Conservation (phyloP, 2,329 filamentous ascomycete genomes). For the Mollisiaceae sp. region DNA sequence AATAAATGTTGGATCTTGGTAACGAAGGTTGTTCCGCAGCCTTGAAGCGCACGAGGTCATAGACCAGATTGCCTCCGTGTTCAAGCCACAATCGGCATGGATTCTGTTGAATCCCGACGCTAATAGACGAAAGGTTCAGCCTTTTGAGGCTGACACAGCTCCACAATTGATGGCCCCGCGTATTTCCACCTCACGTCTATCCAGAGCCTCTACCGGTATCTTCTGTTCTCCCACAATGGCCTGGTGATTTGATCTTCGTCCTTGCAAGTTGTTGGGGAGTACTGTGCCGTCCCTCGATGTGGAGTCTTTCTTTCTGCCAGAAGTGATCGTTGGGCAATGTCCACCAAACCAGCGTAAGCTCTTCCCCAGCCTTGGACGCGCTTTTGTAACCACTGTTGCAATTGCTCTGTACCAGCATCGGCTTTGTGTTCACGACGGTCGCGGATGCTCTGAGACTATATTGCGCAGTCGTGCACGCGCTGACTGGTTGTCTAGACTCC, state of each 20-base stretch:
- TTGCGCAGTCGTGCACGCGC: slow-evolving; percentile 15
- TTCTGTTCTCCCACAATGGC: slow-evolving; percentile 15
- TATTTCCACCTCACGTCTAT: slow-evolving; percentile 8
- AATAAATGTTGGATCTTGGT: too few relatives aligned
- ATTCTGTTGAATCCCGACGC: background rate
- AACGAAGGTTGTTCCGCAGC: background rate
- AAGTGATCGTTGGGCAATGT: slow-evolving; percentile 37
- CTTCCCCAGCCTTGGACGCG: slow-evolving; percentile 16
- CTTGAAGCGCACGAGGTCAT: slow-evolving; percentile 1
- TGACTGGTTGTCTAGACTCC: slow-evolving; percentile 36
- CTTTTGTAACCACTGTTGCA: background rate
- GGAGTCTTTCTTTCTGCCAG: slow-evolving; percentile 17
- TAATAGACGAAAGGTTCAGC: slow-evolving; percentile 9
- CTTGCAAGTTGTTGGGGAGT: background rate
- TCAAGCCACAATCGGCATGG: background rate
- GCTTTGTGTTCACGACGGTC: background rate
- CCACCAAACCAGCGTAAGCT: slow-evolving; percentile 39
- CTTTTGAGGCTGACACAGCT: slow-evolving; percentile 17
- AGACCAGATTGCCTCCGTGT: background rate
- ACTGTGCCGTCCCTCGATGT: slow-evolving; percentile 24
- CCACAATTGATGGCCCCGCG: slow-evolving; percentile 17
- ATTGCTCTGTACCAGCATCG: background rate
- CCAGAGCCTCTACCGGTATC: background rate
- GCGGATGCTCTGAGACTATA: background rate
- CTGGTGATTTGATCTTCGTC: slow-evolving; percentile 12